Percentiles rank a stretch among this genome's conserved stretches.
Conservation (phyloP, 2,329 filamentous ascomycete species). For the Elsinoe arachidis region DNA sequence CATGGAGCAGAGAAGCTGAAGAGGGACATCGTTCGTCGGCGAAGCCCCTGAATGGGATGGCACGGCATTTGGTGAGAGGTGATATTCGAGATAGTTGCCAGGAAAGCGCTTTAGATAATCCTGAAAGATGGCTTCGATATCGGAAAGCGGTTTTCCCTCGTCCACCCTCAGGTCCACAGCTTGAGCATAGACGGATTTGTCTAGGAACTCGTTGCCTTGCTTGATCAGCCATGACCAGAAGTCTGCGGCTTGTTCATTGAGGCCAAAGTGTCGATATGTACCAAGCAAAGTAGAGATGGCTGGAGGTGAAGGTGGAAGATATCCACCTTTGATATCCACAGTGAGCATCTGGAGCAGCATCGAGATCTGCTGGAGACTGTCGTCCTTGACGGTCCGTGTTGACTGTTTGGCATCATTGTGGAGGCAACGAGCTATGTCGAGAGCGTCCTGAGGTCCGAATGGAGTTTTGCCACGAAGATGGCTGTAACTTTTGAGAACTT, state of each 20-base stretch:
- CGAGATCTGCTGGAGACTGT: slow-evolving; percentile 8
- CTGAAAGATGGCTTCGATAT: slow-evolving; percentile 39
- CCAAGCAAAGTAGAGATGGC: slow-evolving; percentile 40
- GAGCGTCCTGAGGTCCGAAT: slow-evolving; percentile 21
- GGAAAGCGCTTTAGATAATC: slow-evolving; percentile 40
- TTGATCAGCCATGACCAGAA: slow-evolving; percentile 43
- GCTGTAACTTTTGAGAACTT: slow-evolving; percentile 19
- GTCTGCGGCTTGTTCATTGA: slow-evolving; percentile 29
- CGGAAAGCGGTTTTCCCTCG: slow-evolving; percentile 30
- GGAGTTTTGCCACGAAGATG: slow-evolving; percentile 1
- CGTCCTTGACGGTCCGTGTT: slow-evolving; percentile 12
- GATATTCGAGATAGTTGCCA: slow-evolving; percentile 38
- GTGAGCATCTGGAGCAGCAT: slow-evolving; percentile 32
- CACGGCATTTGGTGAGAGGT: slow-evolving; percentile 40
- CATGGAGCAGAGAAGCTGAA: slow-evolving; percentile 41
- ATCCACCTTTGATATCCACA: slow-evolving; percentile 30
- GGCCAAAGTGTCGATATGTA: slow-evolving; percentile 38
- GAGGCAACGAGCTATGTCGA: slow-evolving; percentile 29
- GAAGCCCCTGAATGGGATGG: slow-evolving; percentile 34
- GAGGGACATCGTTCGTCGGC: slow-evolving; percentile 28
- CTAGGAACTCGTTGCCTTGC: slow-evolving; percentile 35
- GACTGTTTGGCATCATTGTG: slow-evolving; percentile 28
- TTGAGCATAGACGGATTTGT: slow-evolving; percentile 36
- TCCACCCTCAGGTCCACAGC: slow-evolving; percentile 42
- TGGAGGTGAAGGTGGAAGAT: slow-evolving; percentile 28